These are phyloP conservation scores for Trichomonas tenax DNA, from an alignment of 208 protist genomes.

Conservation along the genomic window DNA sequence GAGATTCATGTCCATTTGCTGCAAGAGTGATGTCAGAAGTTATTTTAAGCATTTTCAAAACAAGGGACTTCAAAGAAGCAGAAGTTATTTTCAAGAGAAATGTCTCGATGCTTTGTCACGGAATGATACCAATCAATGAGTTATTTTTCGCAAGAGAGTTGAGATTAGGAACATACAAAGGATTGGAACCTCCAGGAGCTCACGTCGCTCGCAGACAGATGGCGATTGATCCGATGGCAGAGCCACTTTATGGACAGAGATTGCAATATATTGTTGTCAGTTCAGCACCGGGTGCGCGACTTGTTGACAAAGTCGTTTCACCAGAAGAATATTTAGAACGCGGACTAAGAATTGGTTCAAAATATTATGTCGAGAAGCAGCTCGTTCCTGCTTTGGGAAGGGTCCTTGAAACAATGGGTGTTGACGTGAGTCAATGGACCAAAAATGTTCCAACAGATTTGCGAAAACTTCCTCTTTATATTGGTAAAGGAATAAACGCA, in stretches of 20 bases:
- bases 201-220: not conserved
- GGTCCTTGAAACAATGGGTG: not conserved
- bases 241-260: not conserved
- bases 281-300: not conserved
- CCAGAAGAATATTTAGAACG: not conserved
- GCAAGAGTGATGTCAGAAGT: not conserved
- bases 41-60: not conserved
- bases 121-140: not conserved
- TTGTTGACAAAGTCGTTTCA: not conserved
- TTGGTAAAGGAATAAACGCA: not conserved
- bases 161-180: not conserved
- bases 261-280: not conserved
- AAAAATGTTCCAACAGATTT: not conserved
- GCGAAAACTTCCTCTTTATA: not conserved
- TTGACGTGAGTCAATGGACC: not conserved
- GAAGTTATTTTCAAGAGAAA: not conserved
- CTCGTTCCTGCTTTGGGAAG: not conserved
- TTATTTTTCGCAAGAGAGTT: not conserved
- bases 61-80: not conserved
- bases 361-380: not conserved
- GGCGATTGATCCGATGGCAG: not conserved
- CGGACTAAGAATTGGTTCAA: not conserved
- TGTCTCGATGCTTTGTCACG: not conserved
- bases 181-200: not conserved
- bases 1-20: not conserved